These are phyloP conservation scores for Elongisporangium prolatum DNA, from an alignment of 352 stramenopile species.

Conservation along the genomic window DNA sequence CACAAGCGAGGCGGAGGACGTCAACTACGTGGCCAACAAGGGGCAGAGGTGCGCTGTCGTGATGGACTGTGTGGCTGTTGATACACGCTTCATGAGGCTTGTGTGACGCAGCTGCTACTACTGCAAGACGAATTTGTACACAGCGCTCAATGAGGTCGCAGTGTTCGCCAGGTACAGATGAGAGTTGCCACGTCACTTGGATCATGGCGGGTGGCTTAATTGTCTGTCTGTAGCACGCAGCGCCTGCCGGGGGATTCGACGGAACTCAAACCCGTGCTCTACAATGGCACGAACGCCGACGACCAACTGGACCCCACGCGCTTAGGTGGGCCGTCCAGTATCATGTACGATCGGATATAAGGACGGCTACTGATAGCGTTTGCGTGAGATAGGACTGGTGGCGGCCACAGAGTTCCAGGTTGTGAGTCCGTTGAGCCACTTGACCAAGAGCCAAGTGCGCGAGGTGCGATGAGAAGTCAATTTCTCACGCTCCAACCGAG, in stretches of 20 bases:
- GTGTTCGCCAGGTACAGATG: slow-evolving; percentile 35
- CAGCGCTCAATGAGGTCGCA: slow-evolving; percentile 87
- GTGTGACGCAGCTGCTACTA: slow-evolving; percentile 86
- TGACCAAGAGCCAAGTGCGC: slow-evolving; percentile 90
- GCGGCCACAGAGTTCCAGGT: slow-evolving; percentile 92
- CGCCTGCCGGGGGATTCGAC: not conserved
- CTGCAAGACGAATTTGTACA: slow-evolving; percentile 98
- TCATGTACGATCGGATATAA: no score
- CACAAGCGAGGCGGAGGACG: slow-evolving; percentile 81
- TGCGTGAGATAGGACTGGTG: slow-evolving; percentile 70
- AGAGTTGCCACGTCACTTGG: not conserved
- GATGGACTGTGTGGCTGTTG: not conserved
- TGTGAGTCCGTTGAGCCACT: slow-evolving; percentile 82
- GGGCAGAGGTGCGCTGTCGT: slow-evolving; percentile 56
- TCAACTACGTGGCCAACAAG: slow-evolving; percentile 92
- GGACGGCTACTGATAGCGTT: not conserved
- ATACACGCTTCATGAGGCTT: not conserved
- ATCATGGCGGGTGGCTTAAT: not conserved
- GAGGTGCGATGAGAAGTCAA: slow-evolving; percentile 20
- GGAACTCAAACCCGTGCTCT: slow-evolving; percentile 59
- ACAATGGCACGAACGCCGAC: slow-evolving; percentile 97
- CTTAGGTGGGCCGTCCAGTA: slow-evolving; percentile 4
- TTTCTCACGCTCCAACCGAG: not conserved
- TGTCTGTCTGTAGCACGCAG: not conserved
- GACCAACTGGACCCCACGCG: slow-evolving; percentile 92